Evolutionary conservation across 2,329 filamentous ascomycete genomes (phyloP), one percentile per base, ranked within the genome.

Genomic region (Cercospora sp.): DNA sequence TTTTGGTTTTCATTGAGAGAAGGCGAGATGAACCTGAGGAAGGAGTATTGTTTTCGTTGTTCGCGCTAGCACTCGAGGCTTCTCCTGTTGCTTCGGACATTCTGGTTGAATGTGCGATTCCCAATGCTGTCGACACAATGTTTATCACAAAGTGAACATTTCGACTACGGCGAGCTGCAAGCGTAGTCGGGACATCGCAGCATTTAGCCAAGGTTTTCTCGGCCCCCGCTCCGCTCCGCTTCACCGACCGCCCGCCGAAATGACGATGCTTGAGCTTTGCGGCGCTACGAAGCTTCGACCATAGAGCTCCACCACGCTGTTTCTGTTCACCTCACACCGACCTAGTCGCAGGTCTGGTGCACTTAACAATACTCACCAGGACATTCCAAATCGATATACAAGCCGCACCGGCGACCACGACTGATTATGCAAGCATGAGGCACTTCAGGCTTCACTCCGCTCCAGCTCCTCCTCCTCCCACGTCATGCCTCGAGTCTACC

Each of bases 401-500:
- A 60, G 58, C 33, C 33, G 33, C 12, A 20, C n/a, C 60, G 28
- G 45, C 60, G 30, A 31, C 36, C 31, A 31, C 51, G 10, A 58
- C 13, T 20, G n/a, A 51, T 26, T 23, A 65, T 65, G 64, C 42
- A 36, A 65, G 64, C 40, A 65, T 65, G 64, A 65, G 48, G 42
- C 36, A 60, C 51, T 45, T 31, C 42, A 42, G 48, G 26, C 59
- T 40, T 28, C 55, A 10, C 10, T 33, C 36, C 26, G 9, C 40
- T 40, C 13, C 57, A 26, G 26, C 57, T 36, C 30, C 23, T 64
- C 63, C n/a, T n/a, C n/a, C 61, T 55, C 67, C n/a, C 55, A 31
- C 55, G 66, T 71, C 55, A 85, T 85, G 83, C 81, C 83, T 75
- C 81, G 82, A 75, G 82, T 83, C 71, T 80, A 83, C 68, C 82